A percentile compares a stretch with the other conserved stretches of the same genome.
These are phyloP conservation scores for Neopestalotiopsis rosae DNA, from an alignment of 2,329 filamentous ascomycete genomes.

Conservation along the genomic window DNA sequence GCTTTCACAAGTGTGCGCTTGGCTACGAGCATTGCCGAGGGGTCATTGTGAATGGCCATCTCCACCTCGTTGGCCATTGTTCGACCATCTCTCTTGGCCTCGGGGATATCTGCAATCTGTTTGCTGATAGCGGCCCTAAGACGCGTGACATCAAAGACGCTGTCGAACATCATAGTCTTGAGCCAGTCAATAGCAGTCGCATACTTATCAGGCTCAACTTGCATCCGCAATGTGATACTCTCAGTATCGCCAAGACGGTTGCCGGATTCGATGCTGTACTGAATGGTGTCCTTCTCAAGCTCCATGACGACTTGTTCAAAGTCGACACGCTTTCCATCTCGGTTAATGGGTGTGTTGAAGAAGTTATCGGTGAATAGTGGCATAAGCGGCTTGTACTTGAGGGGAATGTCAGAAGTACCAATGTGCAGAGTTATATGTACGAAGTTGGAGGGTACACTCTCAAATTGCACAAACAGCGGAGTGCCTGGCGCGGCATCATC, in stretches of 20 bases:
- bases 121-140: conserved; percentile 74
- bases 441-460: conserved; percentile 92
- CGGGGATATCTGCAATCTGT: conserved; percentile 88
- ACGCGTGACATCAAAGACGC: conserved; percentile 78
- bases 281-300: conserved; percentile 89
- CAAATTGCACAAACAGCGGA: conserved; percentile 96
- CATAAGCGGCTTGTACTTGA: conserved; percentile 84
- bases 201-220: conserved; percentile 90
- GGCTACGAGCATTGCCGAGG: conserved; percentile 76
- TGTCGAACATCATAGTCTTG: conserved; percentile 84
- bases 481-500: conserved; percentile 67
- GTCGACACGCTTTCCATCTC: conserved; percentile 75
- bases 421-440: conserved; percentile 83
- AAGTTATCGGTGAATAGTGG: conserved; percentile 89
- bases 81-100: conserved; percentile 85
- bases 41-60: conserved; percentile 80
- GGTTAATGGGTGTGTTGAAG: conserved; percentile 87
- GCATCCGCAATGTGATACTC: conserved; percentile 80
- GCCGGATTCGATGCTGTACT: conserved; percentile 75
- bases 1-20: conserved; percentile 85
- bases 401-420: conserved; percentile 77
- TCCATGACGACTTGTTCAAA: conserved; percentile 94
- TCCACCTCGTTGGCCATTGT: conserved; percentile 70
- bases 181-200: conserved; percentile 82
- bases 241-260: conserved; percentile 77